Evolutionary conservation across 129 eudicot species (phyloP).

Genomic region (Chrysanthemum seticuspe): DNA sequence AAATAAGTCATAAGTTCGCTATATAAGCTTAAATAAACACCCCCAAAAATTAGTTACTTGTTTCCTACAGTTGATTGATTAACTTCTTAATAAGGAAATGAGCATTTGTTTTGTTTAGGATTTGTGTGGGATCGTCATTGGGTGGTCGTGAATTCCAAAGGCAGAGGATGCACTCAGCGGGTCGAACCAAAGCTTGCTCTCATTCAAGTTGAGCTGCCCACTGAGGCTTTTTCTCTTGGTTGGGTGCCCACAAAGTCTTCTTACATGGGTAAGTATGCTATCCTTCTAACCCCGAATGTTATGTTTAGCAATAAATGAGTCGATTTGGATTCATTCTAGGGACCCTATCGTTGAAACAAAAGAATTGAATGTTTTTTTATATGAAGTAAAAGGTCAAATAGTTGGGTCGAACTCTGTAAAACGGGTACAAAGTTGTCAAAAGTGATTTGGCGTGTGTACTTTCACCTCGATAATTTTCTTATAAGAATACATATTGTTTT

Average conservation of each 20-base stretch:
- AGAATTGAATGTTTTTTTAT: neutral
- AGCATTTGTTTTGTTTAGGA: conserved; percentile 25
- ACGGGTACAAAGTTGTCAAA: too few relatives aligned
- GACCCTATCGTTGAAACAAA: too few relatives aligned
- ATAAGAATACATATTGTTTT: neutral
- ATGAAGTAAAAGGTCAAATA: neutral
- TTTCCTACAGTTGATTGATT: too few relatives aligned
- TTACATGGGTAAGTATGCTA: conserved; percentile 42
- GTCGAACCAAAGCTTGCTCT: conserved; percentile 78
- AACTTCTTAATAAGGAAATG: neutral
- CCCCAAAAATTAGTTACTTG: too few relatives aligned
- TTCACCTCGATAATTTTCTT: neutral
- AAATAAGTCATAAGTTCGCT: too few relatives aligned
- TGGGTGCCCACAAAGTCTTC: conserved; percentile 59
- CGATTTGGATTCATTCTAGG: neutral
- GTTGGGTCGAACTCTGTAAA: too few relatives aligned
- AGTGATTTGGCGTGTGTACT: too few relatives aligned
- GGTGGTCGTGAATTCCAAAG: too few relatives aligned
- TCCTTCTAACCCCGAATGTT: neutral
- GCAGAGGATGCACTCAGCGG: conserved; percentile 51
- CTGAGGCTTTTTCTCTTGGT: conserved; percentile 56
- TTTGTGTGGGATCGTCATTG: too few relatives aligned
- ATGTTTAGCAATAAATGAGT: neutral
- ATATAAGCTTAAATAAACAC: too few relatives aligned
- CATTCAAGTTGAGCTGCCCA: conserved; percentile 60